Evolutionary conservation across 495 filamentous ascomycete genomes (phyloP).

Genomic region (Penicillium crystallinum): DNA sequence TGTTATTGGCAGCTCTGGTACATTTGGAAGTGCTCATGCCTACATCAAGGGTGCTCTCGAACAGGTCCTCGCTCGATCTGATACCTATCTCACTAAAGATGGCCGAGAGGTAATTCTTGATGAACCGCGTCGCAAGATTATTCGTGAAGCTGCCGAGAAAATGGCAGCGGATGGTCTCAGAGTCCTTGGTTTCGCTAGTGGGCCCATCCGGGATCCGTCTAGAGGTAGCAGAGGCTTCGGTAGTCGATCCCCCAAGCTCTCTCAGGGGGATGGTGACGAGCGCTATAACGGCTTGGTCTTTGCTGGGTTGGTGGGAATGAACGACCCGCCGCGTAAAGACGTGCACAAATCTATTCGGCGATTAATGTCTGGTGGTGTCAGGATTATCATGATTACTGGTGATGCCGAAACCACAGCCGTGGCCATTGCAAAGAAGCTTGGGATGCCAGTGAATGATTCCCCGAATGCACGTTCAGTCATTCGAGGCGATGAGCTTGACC

Average conservation of each 20-base stretch:
- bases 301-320: constrained; percentile 92
- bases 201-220: constrained; percentile 37
- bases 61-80: constrained; percentile 76
- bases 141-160: constrained; percentile 73
- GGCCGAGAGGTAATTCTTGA: constrained; percentile 86
- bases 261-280: constrained; percentile 56
- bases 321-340: constrained; percentile 84
- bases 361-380: constrained; percentile 88
- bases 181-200: constrained; percentile 89
- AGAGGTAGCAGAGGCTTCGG: constrained; percentile 30
- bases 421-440: constrained; percentile 86
- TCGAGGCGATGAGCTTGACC: constrained; percentile 83
- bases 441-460: constrained; percentile 66
- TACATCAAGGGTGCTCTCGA: constrained; percentile 97
- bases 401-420: constrained; percentile 91
- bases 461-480: constrained; percentile 61
- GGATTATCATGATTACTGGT: constrained; percentile 98
- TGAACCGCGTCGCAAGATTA: constrained; percentile 64
- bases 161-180: constrained; percentile 91
- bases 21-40: constrained; percentile 52
- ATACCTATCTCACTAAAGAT: constrained; percentile 83
- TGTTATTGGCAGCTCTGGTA: constrained; percentile 57
- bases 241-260: constrained; percentile 42
- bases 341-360: constrained; percentile 86
- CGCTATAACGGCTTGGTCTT: constrained; percentile 79